Conservation (phyloP, 352 stramenopile species). For the Pythium diclinum region DNA sequence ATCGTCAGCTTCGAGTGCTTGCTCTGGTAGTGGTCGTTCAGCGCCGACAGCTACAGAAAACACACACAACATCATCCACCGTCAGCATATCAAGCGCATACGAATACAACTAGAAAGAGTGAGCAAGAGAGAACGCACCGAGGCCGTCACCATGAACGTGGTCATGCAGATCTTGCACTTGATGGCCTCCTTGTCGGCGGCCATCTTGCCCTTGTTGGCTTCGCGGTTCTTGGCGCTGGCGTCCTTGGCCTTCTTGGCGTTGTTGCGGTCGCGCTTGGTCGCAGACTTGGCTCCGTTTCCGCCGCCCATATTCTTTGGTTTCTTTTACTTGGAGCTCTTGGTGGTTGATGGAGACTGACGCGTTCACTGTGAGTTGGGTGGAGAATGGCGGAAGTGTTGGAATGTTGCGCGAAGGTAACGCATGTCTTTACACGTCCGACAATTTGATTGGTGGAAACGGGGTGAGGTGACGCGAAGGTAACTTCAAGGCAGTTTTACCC, state of each 20-base stretch:
- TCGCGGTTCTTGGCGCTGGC: slow-evolving; percentile 76
- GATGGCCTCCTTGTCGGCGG: slow-evolving; percentile 66
- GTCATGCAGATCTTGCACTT: slow-evolving; percentile 90
- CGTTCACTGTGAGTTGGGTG: slow-evolving; percentile 8
- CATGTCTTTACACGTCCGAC: background rate
- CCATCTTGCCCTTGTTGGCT: slow-evolving; percentile 82
- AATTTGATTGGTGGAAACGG: slow-evolving; percentile 15
- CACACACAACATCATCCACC: background rate
- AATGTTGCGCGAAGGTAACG: slow-evolving; percentile 14
- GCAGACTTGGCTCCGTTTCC: slow-evolving; percentile 82
- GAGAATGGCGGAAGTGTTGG: slow-evolving; percentile 9
- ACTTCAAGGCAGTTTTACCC: slow-evolving; percentile 6
- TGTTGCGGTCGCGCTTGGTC: slow-evolving; percentile 79
- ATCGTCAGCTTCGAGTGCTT: slow-evolving; percentile 74
- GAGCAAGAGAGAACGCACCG: slow-evolving; percentile 40
- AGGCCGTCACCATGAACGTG: slow-evolving; percentile 84
- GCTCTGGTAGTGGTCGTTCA: slow-evolving; percentile 83
- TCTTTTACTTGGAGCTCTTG: too few relatives aligned
- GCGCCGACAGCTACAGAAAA: slow-evolving; percentile 40
- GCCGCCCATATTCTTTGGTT: slow-evolving; percentile 81
- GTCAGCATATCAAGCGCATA: background rate
- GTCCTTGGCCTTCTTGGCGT: slow-evolving; percentile 85
- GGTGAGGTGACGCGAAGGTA: slow-evolving; percentile 24
- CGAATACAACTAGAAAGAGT: background rate
- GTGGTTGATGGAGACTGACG: background rate